Conservation (phyloP, 805 yeast species). For the Starmerella geochares region DNA sequence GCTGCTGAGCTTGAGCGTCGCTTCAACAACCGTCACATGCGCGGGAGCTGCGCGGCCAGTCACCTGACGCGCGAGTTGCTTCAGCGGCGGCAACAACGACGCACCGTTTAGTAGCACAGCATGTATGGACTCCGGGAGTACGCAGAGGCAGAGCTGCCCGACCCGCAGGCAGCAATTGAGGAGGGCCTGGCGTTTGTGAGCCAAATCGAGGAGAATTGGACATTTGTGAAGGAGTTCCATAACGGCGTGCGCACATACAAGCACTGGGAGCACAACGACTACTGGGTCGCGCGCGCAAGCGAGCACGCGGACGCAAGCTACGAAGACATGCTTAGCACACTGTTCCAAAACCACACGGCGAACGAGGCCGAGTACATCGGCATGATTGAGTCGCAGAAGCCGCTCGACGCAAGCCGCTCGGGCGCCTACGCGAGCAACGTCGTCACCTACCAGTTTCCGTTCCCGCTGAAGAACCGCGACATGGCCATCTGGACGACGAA, state of each 20-base stretch:
- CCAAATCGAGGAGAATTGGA: constrained; percentile 24
- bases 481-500: constrained; percentile 32
- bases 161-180: constrained; percentile 18
- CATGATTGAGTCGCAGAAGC: constrained; percentile 27
- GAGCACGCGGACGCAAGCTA: constrained; percentile 28
- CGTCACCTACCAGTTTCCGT: constrained; percentile 32
- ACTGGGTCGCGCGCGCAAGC: constrained; percentile 34
- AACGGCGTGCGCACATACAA: constrained; percentile 24
- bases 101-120: no score
- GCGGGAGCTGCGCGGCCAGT: no score
- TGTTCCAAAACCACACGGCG: constrained; percentile 33
- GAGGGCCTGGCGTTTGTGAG: constrained; percentile 21
- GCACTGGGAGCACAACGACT: constrained; percentile 25
- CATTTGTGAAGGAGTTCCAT: constrained; percentile 17
- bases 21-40: no score
- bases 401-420: constrained; percentile 20
- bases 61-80: no score
- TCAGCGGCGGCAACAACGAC: no score
- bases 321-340: constrained; percentile 26
- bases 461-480: constrained; percentile 30
- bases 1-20: no score
- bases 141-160: constrained; percentile 23
- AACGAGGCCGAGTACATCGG: constrained; percentile 34
- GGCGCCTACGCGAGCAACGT: constrained; percentile 26
- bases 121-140: constrained; percentile 23